Evolutionary conservation across 208 protist species (phyloP).

Genomic region (Wallacemonas sp.): DNA sequence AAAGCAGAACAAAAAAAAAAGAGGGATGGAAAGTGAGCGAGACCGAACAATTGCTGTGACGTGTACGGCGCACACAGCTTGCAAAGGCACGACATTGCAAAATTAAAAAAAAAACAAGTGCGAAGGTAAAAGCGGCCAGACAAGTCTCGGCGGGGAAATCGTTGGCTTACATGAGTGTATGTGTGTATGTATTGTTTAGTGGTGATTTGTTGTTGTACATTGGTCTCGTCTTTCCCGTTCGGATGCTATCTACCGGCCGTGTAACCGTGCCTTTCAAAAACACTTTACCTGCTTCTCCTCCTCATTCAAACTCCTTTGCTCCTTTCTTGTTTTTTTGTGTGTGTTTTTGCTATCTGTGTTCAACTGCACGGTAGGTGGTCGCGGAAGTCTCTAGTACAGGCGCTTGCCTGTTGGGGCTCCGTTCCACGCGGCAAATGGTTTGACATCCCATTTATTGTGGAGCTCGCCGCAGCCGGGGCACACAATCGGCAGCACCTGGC

Average conservation of each 20-base stretch:
- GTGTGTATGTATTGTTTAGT: too few relatives aligned
- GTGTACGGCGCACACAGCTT: neutral
- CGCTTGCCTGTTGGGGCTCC: neutral
- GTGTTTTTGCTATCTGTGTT: neutral
- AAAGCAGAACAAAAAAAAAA: conserved; percentile 1
- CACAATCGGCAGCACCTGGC: conserved; percentile 61
- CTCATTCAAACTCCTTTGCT: too few relatives aligned
- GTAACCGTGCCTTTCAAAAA: too few relatives aligned
- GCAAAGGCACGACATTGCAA: neutral
- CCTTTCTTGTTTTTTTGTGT: neutral
- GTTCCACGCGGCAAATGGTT: conserved; percentile 38
- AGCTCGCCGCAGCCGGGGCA: conserved; percentile 78
- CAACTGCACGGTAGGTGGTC: too few relatives aligned
- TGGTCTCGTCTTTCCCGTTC: too few relatives aligned
- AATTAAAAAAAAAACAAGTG: conserved; percentile 3
- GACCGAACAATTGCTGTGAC: neutral
- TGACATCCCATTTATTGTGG: conserved; percentile 74
- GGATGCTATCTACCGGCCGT: too few relatives aligned
- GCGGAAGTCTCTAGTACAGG: conserved; percentile 17
- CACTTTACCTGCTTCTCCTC: too few relatives aligned
- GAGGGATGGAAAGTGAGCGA: neutral
- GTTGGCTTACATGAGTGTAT: too few relatives aligned
- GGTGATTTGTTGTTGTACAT: too few relatives aligned
- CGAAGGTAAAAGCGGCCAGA: neutral
- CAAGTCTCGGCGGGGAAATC: too few relatives aligned